phyloP scores from a whole-genome alignment of 1,139 yeast species.

The Pneumocystis oryctolagi region DNA sequence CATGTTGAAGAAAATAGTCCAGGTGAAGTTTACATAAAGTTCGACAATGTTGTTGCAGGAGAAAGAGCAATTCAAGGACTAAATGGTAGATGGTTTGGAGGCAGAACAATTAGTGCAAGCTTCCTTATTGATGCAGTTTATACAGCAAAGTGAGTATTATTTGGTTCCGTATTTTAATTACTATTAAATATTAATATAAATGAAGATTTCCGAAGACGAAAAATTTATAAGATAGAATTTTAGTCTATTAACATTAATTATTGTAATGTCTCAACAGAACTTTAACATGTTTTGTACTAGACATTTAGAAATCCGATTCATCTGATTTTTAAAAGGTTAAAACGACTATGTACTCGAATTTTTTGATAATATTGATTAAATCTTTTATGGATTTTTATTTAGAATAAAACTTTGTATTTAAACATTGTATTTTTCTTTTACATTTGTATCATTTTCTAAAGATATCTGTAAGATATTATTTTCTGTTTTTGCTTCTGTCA shows the following conservation, averaged over 20 bases:
- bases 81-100: conserved; percentile 28
- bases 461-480: neutral
- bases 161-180: neutral
- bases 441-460: too few relatives aligned
- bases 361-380: too few relatives aligned
- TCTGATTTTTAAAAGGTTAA: too few relatives aligned
- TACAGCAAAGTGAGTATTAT: conserved; percentile 1
- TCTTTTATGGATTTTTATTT: neutral
- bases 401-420: neutral
- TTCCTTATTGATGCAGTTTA: conserved; percentile 26
- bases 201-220: conserved; percentile 14
- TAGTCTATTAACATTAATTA: neutral
- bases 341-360: too few relatives aligned
- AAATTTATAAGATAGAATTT: conserved; percentile 5
- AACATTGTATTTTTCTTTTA: too few relatives aligned
- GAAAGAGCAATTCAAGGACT: conserved; percentile 24
- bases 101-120: conserved; percentile 22
- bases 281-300: neutral
- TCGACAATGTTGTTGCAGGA: conserved; percentile 21
- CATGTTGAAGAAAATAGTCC: conserved; percentile 22
- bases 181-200: neutral
- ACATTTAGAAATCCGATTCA: neutral
- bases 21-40: conserved; percentile 27
- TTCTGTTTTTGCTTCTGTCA: neutral
- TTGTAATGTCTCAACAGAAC: neutral